Conservation (phyloP, 2,329 filamentous ascomycete species). For the Colletotrichum spinosum region DNA sequence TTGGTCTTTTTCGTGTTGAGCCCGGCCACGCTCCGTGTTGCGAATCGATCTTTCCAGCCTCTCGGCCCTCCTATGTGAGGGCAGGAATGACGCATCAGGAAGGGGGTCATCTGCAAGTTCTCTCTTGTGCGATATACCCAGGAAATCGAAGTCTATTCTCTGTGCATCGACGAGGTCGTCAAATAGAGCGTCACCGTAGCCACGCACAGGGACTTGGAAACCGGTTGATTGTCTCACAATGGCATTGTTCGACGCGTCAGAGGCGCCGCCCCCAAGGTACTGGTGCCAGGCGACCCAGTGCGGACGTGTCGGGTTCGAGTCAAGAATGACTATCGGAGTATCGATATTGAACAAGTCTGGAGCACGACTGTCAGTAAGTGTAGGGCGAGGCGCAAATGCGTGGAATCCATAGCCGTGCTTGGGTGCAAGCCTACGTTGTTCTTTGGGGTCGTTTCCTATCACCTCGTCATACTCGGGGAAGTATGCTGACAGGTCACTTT, state of each 20-base stretch:
- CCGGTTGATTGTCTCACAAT: slow-evolving; percentile 5
- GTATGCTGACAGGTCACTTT: slow-evolving; percentile 91
- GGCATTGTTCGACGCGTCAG: slow-evolving; percentile 5
- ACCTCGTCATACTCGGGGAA: slow-evolving; percentile 96
- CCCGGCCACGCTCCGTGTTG: slow-evolving; percentile 72
- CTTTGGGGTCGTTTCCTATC: slow-evolving; percentile 85
- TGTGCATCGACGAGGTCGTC: slow-evolving; percentile 68
- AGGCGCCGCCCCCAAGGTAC: background rate
- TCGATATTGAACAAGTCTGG: slow-evolving; percentile 79
- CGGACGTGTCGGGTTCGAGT: slow-evolving; percentile 54
- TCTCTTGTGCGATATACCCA: slow-evolving; percentile 59
- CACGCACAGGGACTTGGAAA: slow-evolving; percentile 56
- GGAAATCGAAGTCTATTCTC: slow-evolving; percentile 66
- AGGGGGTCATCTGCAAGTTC: slow-evolving; percentile 64
- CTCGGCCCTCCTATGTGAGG: slow-evolving; percentile 69
- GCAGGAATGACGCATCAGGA: slow-evolving; percentile 65
- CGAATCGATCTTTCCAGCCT: slow-evolving; percentile 71
- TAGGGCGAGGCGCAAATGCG: background rate
- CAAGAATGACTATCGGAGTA: slow-evolving; percentile 78
- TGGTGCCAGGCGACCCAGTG: slow-evolving; percentile 36
- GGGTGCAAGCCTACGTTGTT: slow-evolving; percentile 72
- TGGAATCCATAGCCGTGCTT: background rate
- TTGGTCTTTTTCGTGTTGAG: slow-evolving; percentile 75
- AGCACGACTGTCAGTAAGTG: slow-evolving; percentile 29
- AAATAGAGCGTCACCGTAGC: slow-evolving; percentile 68